Conservation (phyloP, 2,329 filamentous ascomycete genomes). For the Arthrinium puccinioides region DNA sequence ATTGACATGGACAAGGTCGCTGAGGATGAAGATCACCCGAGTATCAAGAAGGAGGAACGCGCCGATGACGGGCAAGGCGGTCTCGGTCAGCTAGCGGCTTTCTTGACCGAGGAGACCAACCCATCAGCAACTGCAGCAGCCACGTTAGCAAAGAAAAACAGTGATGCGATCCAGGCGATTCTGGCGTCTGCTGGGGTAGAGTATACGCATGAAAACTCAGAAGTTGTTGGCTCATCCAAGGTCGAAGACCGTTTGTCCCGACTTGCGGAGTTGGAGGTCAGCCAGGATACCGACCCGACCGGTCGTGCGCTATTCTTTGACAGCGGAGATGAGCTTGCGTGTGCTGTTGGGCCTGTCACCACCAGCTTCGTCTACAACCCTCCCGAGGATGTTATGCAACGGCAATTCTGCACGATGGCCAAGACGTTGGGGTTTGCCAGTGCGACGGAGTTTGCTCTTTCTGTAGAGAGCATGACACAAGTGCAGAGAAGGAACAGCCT, state of each 20-base stretch:
- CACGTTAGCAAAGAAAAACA: slow-evolving; percentile 33
- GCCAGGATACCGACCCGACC: slow-evolving; percentile 37
- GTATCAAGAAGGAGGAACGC: slow-evolving; percentile 38
- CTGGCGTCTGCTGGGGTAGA: slow-evolving; percentile 81
- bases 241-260: slow-evolving; percentile 81
- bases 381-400: slow-evolving; percentile 61
- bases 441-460: slow-evolving; percentile 77
- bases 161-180: slow-evolving; percentile 82
- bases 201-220: slow-evolving; percentile 94
- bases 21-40: slow-evolving; percentile 36
- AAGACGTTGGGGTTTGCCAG: slow-evolving; percentile 67
- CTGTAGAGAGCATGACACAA: slow-evolving; percentile 87
- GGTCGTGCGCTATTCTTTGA: slow-evolving; percentile 52
- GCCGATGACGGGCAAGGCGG: slow-evolving; percentile 56
- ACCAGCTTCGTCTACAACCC: slow-evolving; percentile 58
- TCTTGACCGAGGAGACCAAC: slow-evolving; percentile 39
- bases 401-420: slow-evolving; percentile 92
- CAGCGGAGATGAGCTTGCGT: slow-evolving; percentile 26
- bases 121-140: slow-evolving; percentile 24
- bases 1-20: slow-evolving; percentile 61
- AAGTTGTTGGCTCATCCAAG: slow-evolving; percentile 87
- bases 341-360: slow-evolving; percentile 2
- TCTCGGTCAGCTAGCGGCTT: slow-evolving; percentile 64
- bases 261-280: slow-evolving; percentile 57
- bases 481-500: slow-evolving; percentile 72